Evolutionary conservation across 2,329 filamentous ascomycete genomes (phyloP).

Genomic region (Colletotrichum sp.): DNA sequence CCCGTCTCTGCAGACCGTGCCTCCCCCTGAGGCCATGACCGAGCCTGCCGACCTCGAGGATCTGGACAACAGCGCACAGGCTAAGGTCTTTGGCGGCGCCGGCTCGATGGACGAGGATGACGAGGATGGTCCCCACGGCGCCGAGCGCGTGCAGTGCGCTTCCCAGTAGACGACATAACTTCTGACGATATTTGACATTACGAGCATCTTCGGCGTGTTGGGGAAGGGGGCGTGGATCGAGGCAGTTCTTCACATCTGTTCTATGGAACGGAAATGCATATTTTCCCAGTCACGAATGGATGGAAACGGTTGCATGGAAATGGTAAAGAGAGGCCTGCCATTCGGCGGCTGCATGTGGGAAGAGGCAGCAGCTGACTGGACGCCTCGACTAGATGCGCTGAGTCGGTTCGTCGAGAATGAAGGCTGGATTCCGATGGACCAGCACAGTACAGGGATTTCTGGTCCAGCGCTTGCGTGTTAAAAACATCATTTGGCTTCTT

Average conservation of each 20-base stretch:
- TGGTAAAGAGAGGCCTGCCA: not conserved
- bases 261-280: constrained; percentile 16
- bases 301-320: constrained; percentile 22
- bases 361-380: not conserved
- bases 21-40: constrained; percentile 86
- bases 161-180: constrained; percentile 69
- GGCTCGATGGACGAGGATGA: constrained; percentile 76
- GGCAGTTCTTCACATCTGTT: constrained; percentile 19
- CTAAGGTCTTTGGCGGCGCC: constrained; percentile 66
- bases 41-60: constrained; percentile 90
- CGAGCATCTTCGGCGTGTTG: constrained; percentile 23
- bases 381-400: constrained; percentile 9
- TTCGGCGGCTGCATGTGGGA: not conserved
- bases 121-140: constrained; percentile 75
- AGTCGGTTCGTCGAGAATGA: constrained; percentile 19
- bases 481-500: constrained; percentile 17
- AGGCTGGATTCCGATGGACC: constrained; percentile 8
- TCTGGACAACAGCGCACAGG: constrained; percentile 71
- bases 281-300: constrained; percentile 20
- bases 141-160: constrained; percentile 84
- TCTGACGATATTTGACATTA: constrained; percentile 15
- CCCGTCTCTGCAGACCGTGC: constrained; percentile 64
- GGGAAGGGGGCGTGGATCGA: constrained; percentile 24
- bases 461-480: constrained; percentile 13
- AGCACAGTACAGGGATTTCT: constrained; percentile 11